Evolutionary conservation across 352 stramenopile genomes (phyloP).

Genomic region (Globisporangium irregulare): DNA sequence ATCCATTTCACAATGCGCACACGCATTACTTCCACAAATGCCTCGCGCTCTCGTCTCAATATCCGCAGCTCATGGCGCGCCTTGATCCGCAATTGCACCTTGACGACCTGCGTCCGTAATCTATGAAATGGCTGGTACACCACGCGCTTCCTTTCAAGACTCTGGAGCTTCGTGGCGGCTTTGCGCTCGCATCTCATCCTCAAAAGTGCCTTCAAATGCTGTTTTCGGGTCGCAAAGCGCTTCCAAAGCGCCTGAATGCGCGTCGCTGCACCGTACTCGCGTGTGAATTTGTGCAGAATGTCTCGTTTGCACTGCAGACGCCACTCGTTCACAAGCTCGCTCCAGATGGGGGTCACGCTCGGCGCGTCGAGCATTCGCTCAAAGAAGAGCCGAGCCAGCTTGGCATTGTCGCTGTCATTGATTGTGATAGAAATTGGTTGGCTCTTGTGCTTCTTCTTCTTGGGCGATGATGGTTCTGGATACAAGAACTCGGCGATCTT

Average conservation of each 20-base stretch:
- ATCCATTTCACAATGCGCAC: conserved; percentile 50
- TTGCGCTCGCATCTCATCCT: conserved; percentile 39
- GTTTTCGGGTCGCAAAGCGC: conserved; percentile 18
- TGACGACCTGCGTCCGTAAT: conserved; percentile 4
- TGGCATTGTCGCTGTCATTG: neutral
- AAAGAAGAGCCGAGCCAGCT: conserved; percentile 38
- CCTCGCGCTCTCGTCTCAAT: conserved; percentile 28
- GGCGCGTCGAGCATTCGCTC: conserved; percentile 42
- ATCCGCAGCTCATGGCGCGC: conserved; percentile 33
- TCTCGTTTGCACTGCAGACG: conserved; percentile 32
- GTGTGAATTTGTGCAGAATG: conserved; percentile 25
- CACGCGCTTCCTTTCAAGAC: conserved; percentile 25
- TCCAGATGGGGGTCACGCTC: conserved; percentile 41
- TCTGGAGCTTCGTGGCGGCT: conserved; percentile 48
- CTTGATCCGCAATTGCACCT: conserved; percentile 28
- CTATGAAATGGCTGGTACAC: conserved; percentile 23
- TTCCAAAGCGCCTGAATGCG: conserved; percentile 45
- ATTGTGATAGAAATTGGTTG: neutral
- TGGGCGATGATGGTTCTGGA: neutral
- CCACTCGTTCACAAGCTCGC: conserved; percentile 45
- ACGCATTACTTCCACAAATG: conserved; percentile 44
- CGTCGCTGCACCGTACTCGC: conserved; percentile 46
- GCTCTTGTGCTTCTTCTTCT: neutral
- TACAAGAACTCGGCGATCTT: conserved; percentile 39
- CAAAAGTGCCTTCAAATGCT: conserved; percentile 19